Conservation (phyloP, 1,284 basidiomycete genomes). For the Ganoderma meredithae region DNA sequence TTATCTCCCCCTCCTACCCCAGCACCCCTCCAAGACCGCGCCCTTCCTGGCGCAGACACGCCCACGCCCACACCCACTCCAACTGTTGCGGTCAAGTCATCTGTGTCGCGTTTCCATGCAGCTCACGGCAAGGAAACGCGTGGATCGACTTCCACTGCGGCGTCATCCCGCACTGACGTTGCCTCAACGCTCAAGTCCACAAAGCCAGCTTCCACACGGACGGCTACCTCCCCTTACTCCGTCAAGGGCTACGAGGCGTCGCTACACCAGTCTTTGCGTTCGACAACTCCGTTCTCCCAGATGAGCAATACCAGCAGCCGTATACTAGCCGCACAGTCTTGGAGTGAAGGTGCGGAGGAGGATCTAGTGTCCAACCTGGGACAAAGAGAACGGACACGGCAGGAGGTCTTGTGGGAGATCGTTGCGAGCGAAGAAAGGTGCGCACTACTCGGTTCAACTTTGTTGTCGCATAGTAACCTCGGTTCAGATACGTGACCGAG, state of each 20-base stretch:
- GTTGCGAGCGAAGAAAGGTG: constrained; percentile 96
- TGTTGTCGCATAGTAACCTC: constrained; percentile 26
- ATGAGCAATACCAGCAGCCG: constrained; percentile 72
- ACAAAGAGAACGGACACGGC: constrained; percentile 91
- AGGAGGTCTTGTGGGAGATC: constrained; percentile 98
- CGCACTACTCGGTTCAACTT: constrained; percentile 20
- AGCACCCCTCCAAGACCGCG: constrained; percentile 45
- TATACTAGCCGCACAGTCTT: constrained; percentile 84
- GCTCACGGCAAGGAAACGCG: constrained; percentile 73
- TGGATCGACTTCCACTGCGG: constrained; percentile 66
- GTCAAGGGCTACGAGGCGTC: constrained; percentile 54
- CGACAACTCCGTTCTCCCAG: constrained; percentile 80
- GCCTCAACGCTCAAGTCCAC: constrained; percentile 45
- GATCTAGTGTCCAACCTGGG: constrained; percentile 95
- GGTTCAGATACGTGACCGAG: constrained; percentile 88
- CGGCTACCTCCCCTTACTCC: constrained; percentile 66
- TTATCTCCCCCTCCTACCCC: constrained; percentile 79
- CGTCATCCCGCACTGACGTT: constrained; percentile 52
- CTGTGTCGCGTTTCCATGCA: constrained; percentile 77
- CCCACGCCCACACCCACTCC: constrained; percentile 39
- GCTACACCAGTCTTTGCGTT: constrained; percentile 71
- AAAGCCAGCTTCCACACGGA: constrained; percentile 65
- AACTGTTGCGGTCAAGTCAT: constrained; percentile 59
- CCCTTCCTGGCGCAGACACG: constrained; percentile 48
- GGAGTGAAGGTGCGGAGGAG: constrained; percentile 95